These are phyloP conservation scores for Vitis cinerea DNA, from an alignment of 164 flowering plant species.

Conservation along the genomic window DNA sequence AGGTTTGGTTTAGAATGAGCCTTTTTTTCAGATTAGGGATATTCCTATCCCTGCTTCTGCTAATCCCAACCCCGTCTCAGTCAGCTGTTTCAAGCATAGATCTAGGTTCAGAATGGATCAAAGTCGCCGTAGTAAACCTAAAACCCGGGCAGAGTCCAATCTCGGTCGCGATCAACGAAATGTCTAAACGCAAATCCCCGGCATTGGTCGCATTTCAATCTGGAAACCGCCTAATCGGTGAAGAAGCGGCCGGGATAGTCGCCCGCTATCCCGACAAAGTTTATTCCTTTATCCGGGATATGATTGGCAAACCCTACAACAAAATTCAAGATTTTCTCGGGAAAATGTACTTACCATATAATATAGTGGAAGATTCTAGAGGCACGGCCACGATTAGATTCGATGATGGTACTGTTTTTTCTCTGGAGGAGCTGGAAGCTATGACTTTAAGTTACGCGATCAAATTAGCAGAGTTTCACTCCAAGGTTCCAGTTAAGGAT, in stretches of 20 bases:
- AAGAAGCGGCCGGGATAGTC: slow-evolving; percentile 76
- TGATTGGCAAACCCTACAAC: slow-evolving; percentile 58
- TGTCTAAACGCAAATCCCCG: slow-evolving; percentile 98
- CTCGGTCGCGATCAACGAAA: slow-evolving; percentile 87
- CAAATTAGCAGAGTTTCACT: slow-evolving; percentile 71
- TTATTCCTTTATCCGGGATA: slow-evolving; percentile 59
- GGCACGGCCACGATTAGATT: slow-evolving; percentile 50
- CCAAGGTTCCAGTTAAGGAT: slow-evolving; percentile 66
- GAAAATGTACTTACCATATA: slow-evolving; percentile 62
- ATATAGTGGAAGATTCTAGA: slow-evolving; percentile 64
- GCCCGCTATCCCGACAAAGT: slow-evolving; percentile 89
- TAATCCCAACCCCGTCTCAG: no score
- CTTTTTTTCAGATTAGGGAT: no score
- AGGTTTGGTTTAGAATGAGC: no score
- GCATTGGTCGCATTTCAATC: slow-evolving; percentile 69
- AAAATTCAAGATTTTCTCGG: slow-evolving; percentile 37
- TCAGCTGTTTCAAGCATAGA: slow-evolving; percentile 69
- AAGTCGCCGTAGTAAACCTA: slow-evolving; percentile 91
- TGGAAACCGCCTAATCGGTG: slow-evolving; percentile 68
- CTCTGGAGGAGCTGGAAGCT: slow-evolving; percentile 75
- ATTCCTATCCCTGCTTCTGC: no score
- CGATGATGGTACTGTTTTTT: slow-evolving; percentile 49
- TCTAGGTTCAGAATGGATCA: slow-evolving; percentile 94
- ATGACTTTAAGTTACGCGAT: slow-evolving; percentile 69
- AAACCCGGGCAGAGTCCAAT: slow-evolving; percentile 91